Base-by-base conservation (phyloP, 257 asterid genomes). In the Gentiana dahurica region DNA sequence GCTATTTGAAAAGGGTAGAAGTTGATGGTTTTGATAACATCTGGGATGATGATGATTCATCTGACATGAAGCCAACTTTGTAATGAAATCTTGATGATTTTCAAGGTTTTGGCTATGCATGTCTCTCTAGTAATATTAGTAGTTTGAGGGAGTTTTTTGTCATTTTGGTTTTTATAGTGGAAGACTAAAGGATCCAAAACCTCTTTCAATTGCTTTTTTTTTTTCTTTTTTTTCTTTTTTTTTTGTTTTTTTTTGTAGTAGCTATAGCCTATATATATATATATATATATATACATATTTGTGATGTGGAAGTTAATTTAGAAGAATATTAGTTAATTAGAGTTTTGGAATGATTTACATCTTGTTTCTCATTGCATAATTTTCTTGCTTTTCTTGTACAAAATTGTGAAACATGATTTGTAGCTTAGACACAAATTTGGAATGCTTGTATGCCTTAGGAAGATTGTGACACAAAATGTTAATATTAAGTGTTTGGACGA, bases 1-100 rank as follows among this genome's bases (percentile, higher is more conserved):
- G 89, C 1, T 78, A 79, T 58, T 56, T 83, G 37, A 69, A 65
- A 54, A 75, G 91, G 8, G 64, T 83, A 5, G 76, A 76, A 0
- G 74, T 41, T 10, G 46, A 68, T 9, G 77, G 74, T n/a, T 50
- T 76, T 43, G 67, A 62, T 48, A 38, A 61, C 39, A 47, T 67
- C 34, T 83, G 97, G 92, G 85, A 77, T 36, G 84, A 75, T 53
- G 85, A 77, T 36, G 84, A 75, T 53, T 57, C 79, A 8, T 50
- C 74, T 2, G 95, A 89, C 3, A 48, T 73, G 66, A 86, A 83
- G 66, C 87, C 93, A 11, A 8, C 83, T 39, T 63, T 79, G 75
- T 73, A 75, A 13, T 55, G 49, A 32, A 36, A 51, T 37, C 12
- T 8, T 39, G 38, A 5, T 15, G 33, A 9, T 36, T 3, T 0